phyloP scores from a whole-genome alignment of 1,284 basidiomycete species.

The Pulveroboletus sp. region DNA sequence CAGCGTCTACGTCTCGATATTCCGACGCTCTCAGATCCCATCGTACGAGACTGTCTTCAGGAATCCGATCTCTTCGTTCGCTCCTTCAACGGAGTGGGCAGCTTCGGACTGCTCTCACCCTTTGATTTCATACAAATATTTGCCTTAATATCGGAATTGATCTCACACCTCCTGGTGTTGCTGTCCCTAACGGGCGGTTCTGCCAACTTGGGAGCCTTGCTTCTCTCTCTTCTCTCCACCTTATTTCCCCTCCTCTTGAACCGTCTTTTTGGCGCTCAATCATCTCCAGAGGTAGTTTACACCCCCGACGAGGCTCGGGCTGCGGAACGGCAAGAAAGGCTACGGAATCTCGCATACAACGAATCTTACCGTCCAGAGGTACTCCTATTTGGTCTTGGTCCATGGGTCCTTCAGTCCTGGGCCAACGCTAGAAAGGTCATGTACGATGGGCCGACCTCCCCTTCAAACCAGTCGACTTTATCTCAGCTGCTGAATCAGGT shows the following conservation, averaged over 20 bases:
- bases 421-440: slow-evolving; percentile 55
- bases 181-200: slow-evolving; percentile 60
- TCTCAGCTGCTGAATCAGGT: slow-evolving; percentile 47
- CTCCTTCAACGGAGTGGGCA: slow-evolving; percentile 63
- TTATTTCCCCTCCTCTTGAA: slow-evolving; percentile 52
- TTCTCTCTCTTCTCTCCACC: slow-evolving; percentile 57
- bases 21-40: slow-evolving; percentile 68
- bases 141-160: slow-evolving; percentile 63
- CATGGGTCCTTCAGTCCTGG: slow-evolving; percentile 80
- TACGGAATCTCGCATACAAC: slow-evolving; percentile 68
- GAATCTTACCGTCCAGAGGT: slow-evolving; percentile 72
- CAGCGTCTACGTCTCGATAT: slow-evolving; percentile 74
- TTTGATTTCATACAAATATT: slow-evolving; percentile 74
- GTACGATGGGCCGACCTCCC: slow-evolving; percentile 47
- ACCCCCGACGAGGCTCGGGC: slow-evolving; percentile 53
- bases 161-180: slow-evolving; percentile 65
- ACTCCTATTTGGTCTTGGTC: slow-evolving; percentile 72
- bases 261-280: slow-evolving; percentile 40
- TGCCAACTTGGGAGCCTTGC: slow-evolving; percentile 50
- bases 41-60: slow-evolving; percentile 69
- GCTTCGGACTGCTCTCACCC: slow-evolving; percentile 70
- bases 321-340: slow-evolving; percentile 64
- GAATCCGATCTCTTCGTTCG: slow-evolving; percentile 79
- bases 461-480: slow-evolving; percentile 38
- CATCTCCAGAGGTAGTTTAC: slow-evolving; percentile 43